Evolutionary conservation across 495 filamentous ascomycete species (phyloP).

Genomic region (Paragyromitra xinjiangensis): DNA sequence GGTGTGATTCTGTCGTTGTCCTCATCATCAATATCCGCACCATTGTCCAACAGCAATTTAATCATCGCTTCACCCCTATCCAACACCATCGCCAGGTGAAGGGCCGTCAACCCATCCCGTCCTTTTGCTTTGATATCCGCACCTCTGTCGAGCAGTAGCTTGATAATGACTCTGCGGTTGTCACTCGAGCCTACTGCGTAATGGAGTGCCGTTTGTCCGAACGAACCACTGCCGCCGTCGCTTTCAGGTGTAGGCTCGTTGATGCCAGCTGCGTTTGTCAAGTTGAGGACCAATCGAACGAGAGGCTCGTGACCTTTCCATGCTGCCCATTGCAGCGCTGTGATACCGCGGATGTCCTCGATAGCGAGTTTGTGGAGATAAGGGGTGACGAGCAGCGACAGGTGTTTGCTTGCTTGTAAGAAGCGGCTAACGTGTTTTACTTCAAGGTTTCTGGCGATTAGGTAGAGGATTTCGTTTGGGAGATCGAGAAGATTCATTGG

Average conservation of each 20-base stretch:
- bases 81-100: conserved; percentile 31
- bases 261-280: conserved; percentile 24
- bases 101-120: conserved; percentile 21
- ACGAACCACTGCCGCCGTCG: neutral
- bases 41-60: conserved; percentile 24
- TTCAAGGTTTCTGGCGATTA: conserved; percentile 29
- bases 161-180: conserved; percentile 4
- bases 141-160: conserved; percentile 14
- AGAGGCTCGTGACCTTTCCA: conserved; percentile 45
- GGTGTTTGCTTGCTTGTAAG: conserved; percentile 12
- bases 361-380: conserved; percentile 38
- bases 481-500: conserved; percentile 43
- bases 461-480: conserved; percentile 45
- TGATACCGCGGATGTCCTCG: neutral
- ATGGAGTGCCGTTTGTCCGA: conserved; percentile 26
- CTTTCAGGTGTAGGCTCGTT: conserved; percentile 14
- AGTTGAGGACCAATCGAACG: conserved; percentile 23
- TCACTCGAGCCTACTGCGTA: conserved; percentile 22
- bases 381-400: conserved; percentile 42
- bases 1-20: conserved; percentile 39
- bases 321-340: conserved; percentile 41
- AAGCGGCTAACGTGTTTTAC: conserved; percentile 19
- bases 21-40: conserved; percentile 33
- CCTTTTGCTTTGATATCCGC: conserved; percentile 19
- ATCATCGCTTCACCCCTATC: conserved; percentile 24